A percentile compares a stretch with the other conserved stretches of the same genome.
Evolutionary conservation across 2,329 filamentous ascomycete species (phyloP).

Genomic region (Fusarium tanahbumbuense): DNA sequence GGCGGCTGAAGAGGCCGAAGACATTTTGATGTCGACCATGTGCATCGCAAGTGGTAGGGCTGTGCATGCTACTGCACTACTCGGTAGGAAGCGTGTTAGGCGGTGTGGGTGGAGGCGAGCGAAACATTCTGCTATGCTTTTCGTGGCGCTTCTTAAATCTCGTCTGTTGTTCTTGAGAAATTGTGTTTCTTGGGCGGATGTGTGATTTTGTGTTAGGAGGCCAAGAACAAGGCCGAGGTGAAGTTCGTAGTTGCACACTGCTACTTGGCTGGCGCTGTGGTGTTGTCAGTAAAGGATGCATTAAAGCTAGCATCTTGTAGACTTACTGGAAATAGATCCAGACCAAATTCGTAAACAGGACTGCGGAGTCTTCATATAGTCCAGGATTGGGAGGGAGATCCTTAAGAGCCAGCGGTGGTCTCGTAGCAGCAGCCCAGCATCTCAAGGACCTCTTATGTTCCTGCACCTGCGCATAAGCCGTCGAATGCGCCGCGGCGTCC

Average conservation of each 20-base stretch:
- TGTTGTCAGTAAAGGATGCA: background rate
- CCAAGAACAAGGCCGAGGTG: constrained; percentile 33
- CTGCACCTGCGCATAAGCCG: constrained; percentile 24
- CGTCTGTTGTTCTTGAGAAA: constrained; percentile 33
- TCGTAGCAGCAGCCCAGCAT: constrained; percentile 22
- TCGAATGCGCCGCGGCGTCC: constrained; percentile 18
- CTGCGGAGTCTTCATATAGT: constrained; percentile 25
- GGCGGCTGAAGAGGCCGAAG: constrained; percentile 15
- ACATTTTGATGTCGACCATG: constrained; percentile 36
- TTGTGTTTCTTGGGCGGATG: constrained; percentile 2
- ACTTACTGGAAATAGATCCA: constrained; percentile 43
- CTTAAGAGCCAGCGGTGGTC: constrained; percentile 21
- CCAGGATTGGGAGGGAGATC: constrained; percentile 10
- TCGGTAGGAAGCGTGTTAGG: constrained; percentile 32
- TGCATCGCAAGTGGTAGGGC: constrained; percentile 37
- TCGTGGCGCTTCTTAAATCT: constrained; percentile 28
- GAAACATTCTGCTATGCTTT: constrained; percentile 34
- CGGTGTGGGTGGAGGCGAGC: constrained; percentile 20
- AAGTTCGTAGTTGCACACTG: constrained; percentile 33
- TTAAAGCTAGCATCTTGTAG: accelerated
- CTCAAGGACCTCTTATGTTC: constrained; percentile 17
- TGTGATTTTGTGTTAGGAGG: constrained; percentile 2
- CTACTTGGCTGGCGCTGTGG: constrained; percentile 28
- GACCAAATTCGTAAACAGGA: constrained; percentile 35
- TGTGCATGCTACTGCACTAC: constrained; percentile 38